These are phyloP conservation scores for Lophiostoma macrostomum DNA, from an alignment of 495 filamentous ascomycete genomes.

Conservation along the genomic window DNA sequence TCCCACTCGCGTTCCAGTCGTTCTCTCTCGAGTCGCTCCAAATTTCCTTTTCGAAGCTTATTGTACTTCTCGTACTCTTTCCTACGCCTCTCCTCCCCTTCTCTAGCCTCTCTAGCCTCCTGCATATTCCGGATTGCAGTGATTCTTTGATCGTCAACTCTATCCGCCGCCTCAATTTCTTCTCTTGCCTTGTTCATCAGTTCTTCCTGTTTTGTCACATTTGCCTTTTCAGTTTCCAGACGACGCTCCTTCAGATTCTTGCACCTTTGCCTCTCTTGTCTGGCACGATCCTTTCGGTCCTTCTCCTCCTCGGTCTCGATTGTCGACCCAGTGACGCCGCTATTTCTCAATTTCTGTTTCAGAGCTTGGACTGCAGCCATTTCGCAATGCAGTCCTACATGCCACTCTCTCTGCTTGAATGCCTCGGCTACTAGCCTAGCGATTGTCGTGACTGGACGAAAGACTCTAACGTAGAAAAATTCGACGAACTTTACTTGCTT, in stretches of 20 bases:
- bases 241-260: constrained; percentile 37
- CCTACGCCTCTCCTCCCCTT: constrained; percentile 13
- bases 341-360: too few species aligned
- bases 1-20: background rate
- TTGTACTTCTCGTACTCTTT: constrained; percentile 23
- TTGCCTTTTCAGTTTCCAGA: constrained; percentile 23
- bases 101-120: constrained; percentile 21
- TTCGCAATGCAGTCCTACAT: too few species aligned
- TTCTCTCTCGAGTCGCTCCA: background rate
- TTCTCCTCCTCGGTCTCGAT: constrained; percentile 35
- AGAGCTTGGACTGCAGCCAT: too few species aligned
- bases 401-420: too few species aligned
- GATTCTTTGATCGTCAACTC: constrained; percentile 20
- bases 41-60: background rate
- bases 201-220: constrained; percentile 26
- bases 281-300: constrained; percentile 34
- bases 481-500: too few species aligned
- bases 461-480: too few species aligned
- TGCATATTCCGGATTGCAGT: constrained; percentile 11
- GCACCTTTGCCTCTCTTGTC: constrained; percentile 37
- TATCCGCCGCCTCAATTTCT: constrained; percentile 18
- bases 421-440: too few species aligned
- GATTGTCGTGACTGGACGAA: too few species aligned
- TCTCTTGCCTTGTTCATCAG: constrained; percentile 23
- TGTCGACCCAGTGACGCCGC: too few species aligned